Evolutionary conservation across 2,329 filamentous ascomycete genomes (phyloP).

Genomic region (Stenocarpella maydis): DNA sequence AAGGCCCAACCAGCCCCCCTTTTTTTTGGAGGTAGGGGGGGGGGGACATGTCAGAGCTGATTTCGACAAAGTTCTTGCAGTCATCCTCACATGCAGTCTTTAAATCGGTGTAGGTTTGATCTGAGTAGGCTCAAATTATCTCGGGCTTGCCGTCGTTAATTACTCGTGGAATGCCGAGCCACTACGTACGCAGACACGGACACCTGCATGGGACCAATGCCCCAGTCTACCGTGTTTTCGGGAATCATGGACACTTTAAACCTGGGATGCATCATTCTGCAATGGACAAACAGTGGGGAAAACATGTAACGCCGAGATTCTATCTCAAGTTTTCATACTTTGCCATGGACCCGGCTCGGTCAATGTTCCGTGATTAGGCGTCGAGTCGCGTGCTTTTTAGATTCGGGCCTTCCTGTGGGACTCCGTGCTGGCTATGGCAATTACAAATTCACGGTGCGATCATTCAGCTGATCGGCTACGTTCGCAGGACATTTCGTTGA

Average conservation of each 20-base stretch:
- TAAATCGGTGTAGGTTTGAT: too few relatives aligned
- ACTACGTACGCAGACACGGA: background rate
- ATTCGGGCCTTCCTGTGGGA: background rate
- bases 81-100: background rate
- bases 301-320: conserved; percentile 14
- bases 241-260: background rate
- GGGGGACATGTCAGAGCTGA: background rate
- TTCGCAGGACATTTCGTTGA: background rate
- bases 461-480: background rate
- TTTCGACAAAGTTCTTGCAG: background rate
- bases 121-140: too few relatives aligned
- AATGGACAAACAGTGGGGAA: background rate
- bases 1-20: too few relatives aligned
- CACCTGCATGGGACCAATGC: background rate
- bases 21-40: background rate
- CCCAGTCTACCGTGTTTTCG: background rate
- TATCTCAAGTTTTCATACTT: background rate
- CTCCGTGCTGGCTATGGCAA: background rate
- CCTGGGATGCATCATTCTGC: background rate
- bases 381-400: background rate
- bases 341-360: background rate
- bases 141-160: background rate
- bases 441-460: background rate
- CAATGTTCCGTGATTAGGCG: background rate
- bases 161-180: background rate